These are phyloP conservation scores for Alternaria sp. DNA, from an alignment of 2,329 filamentous ascomycete genomes.

Conservation along the genomic window DNA sequence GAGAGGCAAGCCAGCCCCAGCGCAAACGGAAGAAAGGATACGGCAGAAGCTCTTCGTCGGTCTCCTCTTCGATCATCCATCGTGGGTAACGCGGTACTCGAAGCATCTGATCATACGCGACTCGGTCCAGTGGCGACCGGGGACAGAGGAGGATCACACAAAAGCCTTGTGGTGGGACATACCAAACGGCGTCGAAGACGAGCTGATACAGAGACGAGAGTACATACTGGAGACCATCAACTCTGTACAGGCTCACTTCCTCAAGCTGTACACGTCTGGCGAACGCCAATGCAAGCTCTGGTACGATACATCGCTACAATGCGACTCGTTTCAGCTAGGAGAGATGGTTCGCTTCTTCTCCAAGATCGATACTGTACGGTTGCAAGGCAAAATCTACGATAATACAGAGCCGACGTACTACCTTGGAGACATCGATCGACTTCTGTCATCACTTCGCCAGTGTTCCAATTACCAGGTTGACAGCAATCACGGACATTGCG, in stretches of 20 bases:
- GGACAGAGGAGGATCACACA: slow-evolving; percentile 45
- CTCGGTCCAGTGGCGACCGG: slow-evolving; percentile 63
- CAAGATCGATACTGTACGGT: slow-evolving; percentile 64
- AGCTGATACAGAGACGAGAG: slow-evolving; percentile 69
- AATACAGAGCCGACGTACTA: slow-evolving; percentile 56
- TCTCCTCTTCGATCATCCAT: slow-evolving; percentile 67
- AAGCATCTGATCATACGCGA: slow-evolving; percentile 71
- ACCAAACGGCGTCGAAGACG: slow-evolving; percentile 72
- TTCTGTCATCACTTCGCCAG: slow-evolving; percentile 68
- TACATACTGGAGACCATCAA: slow-evolving; percentile 72
- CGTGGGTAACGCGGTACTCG: slow-evolving; percentile 66
- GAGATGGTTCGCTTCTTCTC: slow-evolving; percentile 77
- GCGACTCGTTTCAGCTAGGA: slow-evolving; percentile 79
- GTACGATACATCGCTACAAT: slow-evolving; percentile 74
- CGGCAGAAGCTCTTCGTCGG: slow-evolving; percentile 74
- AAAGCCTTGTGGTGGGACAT: slow-evolving; percentile 74
- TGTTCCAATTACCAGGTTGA: slow-evolving; percentile 77
- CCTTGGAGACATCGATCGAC: slow-evolving; percentile 64
- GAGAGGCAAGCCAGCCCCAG: slow-evolving; percentile 48
- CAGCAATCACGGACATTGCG: slow-evolving; percentile 74
- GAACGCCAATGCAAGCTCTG: slow-evolving; percentile 73
- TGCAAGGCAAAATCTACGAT: slow-evolving; percentile 55
- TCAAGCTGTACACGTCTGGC: slow-evolving; percentile 71
- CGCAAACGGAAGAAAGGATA: slow-evolving; percentile 66
- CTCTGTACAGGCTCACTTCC: slow-evolving; percentile 72